A percentile compares a stretch with the other conserved stretches of the same genome.
Evolutionary conservation across 306 rosid species (phyloP).

Genomic region (Rosa chinensis): DNA sequence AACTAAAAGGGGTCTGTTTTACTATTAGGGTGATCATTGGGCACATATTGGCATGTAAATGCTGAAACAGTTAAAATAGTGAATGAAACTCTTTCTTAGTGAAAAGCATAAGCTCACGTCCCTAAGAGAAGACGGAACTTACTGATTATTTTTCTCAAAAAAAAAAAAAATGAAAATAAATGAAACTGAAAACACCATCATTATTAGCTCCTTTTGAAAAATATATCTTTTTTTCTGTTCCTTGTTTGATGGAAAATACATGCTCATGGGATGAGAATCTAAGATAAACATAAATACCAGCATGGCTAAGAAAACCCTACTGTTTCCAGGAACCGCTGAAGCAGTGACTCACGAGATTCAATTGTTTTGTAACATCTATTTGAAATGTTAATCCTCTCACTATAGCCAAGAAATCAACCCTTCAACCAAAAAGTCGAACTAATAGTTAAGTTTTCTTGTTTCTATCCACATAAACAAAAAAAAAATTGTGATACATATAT

Average conservation of each 20-base stretch:
- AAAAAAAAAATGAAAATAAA: neutral
- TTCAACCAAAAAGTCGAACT: neutral
- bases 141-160: neutral
- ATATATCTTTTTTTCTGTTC: neutral
- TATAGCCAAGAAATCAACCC: slow-evolving; percentile 1
- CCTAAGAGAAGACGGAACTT: neutral
- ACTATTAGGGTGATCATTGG: neutral
- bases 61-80: neutral
- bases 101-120: neutral
- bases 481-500: neutral
- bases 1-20: neutral
- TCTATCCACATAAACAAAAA: neutral
- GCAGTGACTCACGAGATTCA: neutral
- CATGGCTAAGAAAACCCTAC: neutral
- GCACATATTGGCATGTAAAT: neutral
- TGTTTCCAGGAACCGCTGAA: neutral
- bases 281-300: neutral
- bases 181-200: neutral
- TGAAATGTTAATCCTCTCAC: neutral
- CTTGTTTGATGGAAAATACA: neutral
- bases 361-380: neutral
- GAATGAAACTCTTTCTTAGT: neutral
- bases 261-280: neutral
- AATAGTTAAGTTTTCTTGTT: neutral
- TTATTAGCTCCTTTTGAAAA: neutral